Conservation (phyloP, 2,329 filamentous ascomycete genomes). For the Massarina eburnea region DNA sequence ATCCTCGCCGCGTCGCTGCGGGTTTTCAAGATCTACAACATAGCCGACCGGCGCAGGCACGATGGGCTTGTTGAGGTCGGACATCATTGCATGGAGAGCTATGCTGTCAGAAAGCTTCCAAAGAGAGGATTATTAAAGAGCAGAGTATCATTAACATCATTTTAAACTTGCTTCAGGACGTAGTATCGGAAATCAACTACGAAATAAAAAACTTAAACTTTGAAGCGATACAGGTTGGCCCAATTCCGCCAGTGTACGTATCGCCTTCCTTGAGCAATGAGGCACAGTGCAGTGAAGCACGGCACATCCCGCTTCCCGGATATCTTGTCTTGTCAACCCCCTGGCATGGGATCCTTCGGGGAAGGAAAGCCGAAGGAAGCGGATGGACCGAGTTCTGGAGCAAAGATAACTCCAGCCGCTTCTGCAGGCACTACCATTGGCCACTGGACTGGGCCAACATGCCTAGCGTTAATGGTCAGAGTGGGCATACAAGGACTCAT, state of each 20-base stretch:
- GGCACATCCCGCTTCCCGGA: too few species aligned
- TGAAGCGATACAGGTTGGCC: conserved; percentile 1
- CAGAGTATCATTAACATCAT: background rate
- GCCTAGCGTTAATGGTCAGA: too few species aligned
- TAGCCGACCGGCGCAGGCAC: conserved; percentile 21
- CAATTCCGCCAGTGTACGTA: too few species aligned
- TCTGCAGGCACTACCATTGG: too few species aligned
- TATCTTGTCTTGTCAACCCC: too few species aligned
- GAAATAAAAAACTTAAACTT: background rate
- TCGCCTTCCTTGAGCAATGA: too few species aligned
- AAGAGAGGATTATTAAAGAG: background rate
- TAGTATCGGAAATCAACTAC: too few species aligned
- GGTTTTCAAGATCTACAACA: conserved; percentile 26
- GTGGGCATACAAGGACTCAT: too few species aligned
- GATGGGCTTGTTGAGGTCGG: conserved; percentile 8
- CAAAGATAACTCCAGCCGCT: conserved; percentile 3
- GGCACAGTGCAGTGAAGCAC: too few species aligned
- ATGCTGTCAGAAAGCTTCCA: background rate
- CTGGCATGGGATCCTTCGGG: too few species aligned
- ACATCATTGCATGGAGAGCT: background rate
- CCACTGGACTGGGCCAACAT: too few species aligned
- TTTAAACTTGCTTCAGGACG: background rate
- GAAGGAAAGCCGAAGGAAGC: conserved; percentile 4
- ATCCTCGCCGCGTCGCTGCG: conserved; percentile 16
- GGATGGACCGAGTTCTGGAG: conserved; percentile 2